Base-by-base conservation (phyloP, 495 filamentous ascomycete species). In the Trichoderma parareesei region DNA sequence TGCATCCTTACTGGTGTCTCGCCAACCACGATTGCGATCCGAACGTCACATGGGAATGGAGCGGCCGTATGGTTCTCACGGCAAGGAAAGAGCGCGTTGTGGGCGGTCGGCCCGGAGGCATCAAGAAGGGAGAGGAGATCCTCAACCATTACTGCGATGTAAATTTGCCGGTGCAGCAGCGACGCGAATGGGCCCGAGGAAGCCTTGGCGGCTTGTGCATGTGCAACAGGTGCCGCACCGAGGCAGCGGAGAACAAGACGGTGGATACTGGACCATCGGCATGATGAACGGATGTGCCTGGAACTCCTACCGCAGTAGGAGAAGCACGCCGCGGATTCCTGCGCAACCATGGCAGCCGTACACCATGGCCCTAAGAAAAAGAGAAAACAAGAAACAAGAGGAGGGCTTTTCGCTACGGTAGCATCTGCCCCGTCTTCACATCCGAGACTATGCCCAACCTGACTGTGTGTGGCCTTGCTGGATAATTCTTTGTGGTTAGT, bases 11-110 rank as follows among this genome's bases (percentile, higher is more conserved):
- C 64, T 85, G 82, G 81, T 81, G 79, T 57, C 75, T 85, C 44
- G 93, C 93, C 14, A 98, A 98, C 66, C 95, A 98, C 74, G 89
- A 88, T 66, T 98, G 94, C 74, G 86, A 95, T 73, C 94, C 94
- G 11, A 97, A 96, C 76, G 91, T 97, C 59, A 79, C 81, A 1
- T 98, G 94, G 94, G 91, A 95, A 69, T 98, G 93, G 89, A 88
- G 88, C 27, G 92, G 90, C 0, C 86, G 85, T 65, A 95, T 97
- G 75, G 85, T 85, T 11, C 88, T 97, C 63, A 77, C 66, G 74
- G 80, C 75, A 55, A 72, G 73, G 38, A 73, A 79, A 67, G 78
- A 69, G 35, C 76, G 77, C 4, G 72, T 79, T 16, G 71, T 73
- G 63, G 68, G 73, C 27, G 71, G 66, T 64, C 64, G 71, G 59